Evolutionary conservation across 495 filamentous ascomycete species (phyloP).

Genomic region (Lentithecium fluviatile): DNA sequence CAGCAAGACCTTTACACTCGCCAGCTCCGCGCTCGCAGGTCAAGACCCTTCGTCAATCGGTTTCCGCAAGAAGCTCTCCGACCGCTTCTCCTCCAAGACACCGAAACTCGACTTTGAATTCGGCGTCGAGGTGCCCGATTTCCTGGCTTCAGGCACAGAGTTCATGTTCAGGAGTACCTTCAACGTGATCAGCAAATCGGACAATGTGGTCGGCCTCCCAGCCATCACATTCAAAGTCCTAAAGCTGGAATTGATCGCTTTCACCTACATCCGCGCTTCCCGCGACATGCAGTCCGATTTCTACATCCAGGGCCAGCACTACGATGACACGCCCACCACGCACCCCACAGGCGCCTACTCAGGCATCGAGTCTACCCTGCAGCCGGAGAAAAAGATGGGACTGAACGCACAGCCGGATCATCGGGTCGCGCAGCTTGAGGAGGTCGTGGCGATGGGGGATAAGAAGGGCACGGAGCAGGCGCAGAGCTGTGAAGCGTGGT

Average conservation of each 20-base stretch:
- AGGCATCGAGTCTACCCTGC: not conserved
- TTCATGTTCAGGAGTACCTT: constrained; percentile 19
- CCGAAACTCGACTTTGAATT: constrained; percentile 24
- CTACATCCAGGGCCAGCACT: not conserved
- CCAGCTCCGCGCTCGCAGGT: constrained; percentile 16
- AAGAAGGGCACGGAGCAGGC: constrained; percentile 15
- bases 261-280: constrained; percentile 25
- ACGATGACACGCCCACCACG: not conserved
- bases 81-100: constrained; percentile 20
- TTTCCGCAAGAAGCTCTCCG: constrained; percentile 23
- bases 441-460: not conserved
- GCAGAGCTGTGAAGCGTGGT: constrained; percentile 18
- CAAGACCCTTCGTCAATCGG: not conserved
- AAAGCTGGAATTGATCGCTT: constrained; percentile 22
- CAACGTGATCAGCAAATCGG: constrained; percentile 3
- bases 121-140: constrained; percentile 21
- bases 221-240: constrained; percentile 10
- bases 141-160: constrained; percentile 10
- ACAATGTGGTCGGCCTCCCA: constrained; percentile 16
- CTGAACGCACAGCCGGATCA: constrained; percentile 21
- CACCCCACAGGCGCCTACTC: not conserved
- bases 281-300: constrained; percentile 18
- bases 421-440: constrained; percentile 10
- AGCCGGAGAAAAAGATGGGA: constrained; percentile 13
- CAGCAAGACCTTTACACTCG: constrained; percentile 18